Conservation (phyloP, 257 asterid genomes). For the Ilex asprella region DNA sequence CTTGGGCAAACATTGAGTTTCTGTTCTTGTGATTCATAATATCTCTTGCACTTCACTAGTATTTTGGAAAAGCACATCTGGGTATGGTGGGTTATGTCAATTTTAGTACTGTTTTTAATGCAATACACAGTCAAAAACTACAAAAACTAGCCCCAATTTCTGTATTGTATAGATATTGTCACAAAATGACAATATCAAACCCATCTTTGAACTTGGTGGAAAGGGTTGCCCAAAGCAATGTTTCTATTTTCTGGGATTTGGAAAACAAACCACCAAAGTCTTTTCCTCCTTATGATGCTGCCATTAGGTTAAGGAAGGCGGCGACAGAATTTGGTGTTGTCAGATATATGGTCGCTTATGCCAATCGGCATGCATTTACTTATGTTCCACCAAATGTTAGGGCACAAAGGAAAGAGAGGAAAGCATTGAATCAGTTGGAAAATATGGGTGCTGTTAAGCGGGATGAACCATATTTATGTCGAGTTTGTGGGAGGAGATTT, state of each 20-base stretch:
- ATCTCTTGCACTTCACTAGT: neutral
- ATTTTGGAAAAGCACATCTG: neutral
- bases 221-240: slow-evolving; percentile 31
- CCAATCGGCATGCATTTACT: slow-evolving; percentile 64
- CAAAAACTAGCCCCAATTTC: slow-evolving; percentile 6
- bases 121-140: slow-evolving; percentile 10
- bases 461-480: slow-evolving; percentile 52
- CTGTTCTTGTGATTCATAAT: no score
- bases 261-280: slow-evolving; percentile 88
- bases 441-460: slow-evolving; percentile 45
- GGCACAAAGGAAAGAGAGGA: slow-evolving; percentile 47
- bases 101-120: slow-evolving; percentile 10
- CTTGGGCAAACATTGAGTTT: no score
- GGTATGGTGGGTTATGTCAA: slow-evolving; percentile 28
- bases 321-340: slow-evolving; percentile 70
- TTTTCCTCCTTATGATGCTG: slow-evolving; percentile 76
- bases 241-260: slow-evolving; percentile 89
- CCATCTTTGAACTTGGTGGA: slow-evolving; percentile 18
- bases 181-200: slow-evolving; percentile 22
- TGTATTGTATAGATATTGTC: slow-evolving; percentile 16
- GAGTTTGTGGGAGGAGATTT: slow-evolving; percentile 90
- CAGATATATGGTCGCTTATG: slow-evolving; percentile 63
- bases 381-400: slow-evolving; percentile 63
- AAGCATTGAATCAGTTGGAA: slow-evolving; percentile 46
- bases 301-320: slow-evolving; percentile 53